phyloP scores from a whole-genome alignment of 768 basidiomycete species.

The Phlebiopsis gigantea region DNA sequence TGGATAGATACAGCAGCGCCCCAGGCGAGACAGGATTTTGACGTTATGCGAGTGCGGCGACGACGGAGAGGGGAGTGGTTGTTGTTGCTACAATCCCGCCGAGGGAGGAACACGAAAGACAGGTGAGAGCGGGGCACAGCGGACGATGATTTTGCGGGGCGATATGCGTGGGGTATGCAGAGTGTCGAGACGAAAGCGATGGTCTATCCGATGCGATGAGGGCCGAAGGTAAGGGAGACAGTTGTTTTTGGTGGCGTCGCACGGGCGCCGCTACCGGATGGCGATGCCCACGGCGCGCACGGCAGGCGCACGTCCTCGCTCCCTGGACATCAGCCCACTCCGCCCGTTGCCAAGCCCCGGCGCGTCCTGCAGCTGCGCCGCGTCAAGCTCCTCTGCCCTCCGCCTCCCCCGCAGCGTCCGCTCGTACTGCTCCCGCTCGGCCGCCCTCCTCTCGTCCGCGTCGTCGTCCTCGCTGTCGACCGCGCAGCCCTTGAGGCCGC shows the following conservation, averaged over 20 bases:
- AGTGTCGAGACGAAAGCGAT: conserved; percentile 3
- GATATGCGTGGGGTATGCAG: not conserved
- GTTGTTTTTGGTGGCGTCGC: not conserved
- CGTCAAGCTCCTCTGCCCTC: conserved; percentile 49
- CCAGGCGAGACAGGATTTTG: not conserved
- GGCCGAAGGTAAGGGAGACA: not conserved
- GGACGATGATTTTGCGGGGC: not conserved
- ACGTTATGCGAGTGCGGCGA: not conserved
- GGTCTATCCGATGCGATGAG: not conserved
- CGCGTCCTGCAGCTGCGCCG: conserved; percentile 31
- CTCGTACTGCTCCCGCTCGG: conserved; percentile 1
- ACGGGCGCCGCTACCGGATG: not conserved
- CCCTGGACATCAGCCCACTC: conserved; percentile 51
- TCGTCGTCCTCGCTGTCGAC: conserved; percentile 15
- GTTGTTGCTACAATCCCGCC: conserved; percentile 3
- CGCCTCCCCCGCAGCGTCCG: conserved; percentile 42
- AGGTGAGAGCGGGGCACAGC: not conserved
- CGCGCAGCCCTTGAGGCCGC: conserved; percentile 25
- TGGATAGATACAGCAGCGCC: conserved; percentile 5
- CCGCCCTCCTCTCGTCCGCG: conserved; percentile 7
- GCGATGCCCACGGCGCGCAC: conserved; percentile 10
- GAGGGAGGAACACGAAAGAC: not conserved
- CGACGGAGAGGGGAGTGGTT: not conserved
- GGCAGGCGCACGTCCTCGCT: conserved; percentile 22
- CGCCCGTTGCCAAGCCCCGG: conserved; percentile 63